phyloP scores from a whole-genome alignment of 2,329 filamentous ascomycete species.

The Sporothrix protearum region DNA sequence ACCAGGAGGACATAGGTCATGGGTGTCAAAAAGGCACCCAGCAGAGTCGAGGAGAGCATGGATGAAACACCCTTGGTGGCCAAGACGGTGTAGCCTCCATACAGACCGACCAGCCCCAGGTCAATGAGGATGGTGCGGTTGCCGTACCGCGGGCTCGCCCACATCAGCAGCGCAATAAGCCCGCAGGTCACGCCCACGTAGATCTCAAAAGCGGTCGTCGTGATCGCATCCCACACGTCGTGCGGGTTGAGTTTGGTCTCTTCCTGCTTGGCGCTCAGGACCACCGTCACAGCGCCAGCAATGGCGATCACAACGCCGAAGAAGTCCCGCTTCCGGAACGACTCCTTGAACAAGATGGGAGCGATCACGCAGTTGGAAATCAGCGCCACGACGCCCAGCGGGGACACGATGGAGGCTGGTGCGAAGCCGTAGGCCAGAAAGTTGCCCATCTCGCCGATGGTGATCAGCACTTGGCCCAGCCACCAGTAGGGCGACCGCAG shows the following conservation, averaged over 20 bases:
- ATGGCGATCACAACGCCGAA: conserved; percentile 86
- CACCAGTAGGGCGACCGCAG: conserved; percentile 94
- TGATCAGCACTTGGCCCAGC: conserved; percentile 89
- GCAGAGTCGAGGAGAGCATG: conserved; percentile 84
- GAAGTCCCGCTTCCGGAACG: conserved; percentile 78
- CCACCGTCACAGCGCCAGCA: conserved; percentile 83
- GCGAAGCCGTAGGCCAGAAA: conserved; percentile 97
- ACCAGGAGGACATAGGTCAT: conserved; percentile 84
- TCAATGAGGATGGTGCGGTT: conserved; percentile 84
- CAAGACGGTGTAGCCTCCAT: conserved; percentile 96
- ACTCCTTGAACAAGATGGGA: conserved; percentile 87
- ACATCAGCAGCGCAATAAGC: conserved; percentile 74
- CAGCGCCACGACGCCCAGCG: conserved; percentile 91
- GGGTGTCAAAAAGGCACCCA: conserved; percentile 84
- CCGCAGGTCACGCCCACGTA: conserved; percentile 74
- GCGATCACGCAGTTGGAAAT: conserved; percentile 97
- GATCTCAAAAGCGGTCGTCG: conserved; percentile 81
- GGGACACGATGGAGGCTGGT: conserved; percentile 94
- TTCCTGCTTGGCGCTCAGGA: conserved; percentile 82
- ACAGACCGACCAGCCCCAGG: conserved; percentile 85
- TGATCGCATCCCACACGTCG: conserved; percentile 86
- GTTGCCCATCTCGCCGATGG: conserved; percentile 88
- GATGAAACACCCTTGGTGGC: conserved; percentile 96
- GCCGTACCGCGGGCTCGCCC: conserved; percentile 80
- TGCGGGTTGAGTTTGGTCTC: conserved; percentile 89